phyloP scores from a whole-genome alignment of 73 alveolate genomes.

The Paramecium sonneborni region DNA sequence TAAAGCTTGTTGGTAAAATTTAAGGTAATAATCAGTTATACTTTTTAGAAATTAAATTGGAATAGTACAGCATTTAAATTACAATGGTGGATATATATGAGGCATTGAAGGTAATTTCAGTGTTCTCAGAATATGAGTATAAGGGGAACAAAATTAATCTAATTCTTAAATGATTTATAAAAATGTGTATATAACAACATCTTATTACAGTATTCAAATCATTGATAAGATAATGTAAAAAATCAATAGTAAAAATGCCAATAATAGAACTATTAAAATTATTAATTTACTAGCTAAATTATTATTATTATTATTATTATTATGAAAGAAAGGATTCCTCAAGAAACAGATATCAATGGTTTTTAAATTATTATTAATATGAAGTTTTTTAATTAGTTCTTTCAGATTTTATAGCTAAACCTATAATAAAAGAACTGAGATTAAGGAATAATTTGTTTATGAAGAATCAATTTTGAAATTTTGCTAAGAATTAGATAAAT shows the following conservation, averaged over 20 bases:
- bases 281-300: not conserved
- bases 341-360: constrained; percentile 14
- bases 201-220: not conserved
- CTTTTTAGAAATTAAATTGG: not conserved
- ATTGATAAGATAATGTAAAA: not conserved
- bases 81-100: not conserved
- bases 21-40: not conserved
- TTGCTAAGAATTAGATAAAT: constrained; percentile 41
- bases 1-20: constrained; percentile 20
- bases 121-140: constrained; percentile 18
- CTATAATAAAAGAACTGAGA: not conserved
- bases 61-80: not conserved
- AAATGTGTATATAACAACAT: not conserved
- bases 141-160: constrained; percentile 16
- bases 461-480: constrained; percentile 10
- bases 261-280: not conserved
- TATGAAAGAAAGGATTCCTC: not conserved
- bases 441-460: not conserved
- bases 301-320: not conserved
- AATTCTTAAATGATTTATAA: constrained; percentile 1
- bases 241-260: not conserved
- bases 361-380: constrained; percentile 26
- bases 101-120: constrained; percentile 23
- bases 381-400: not conserved
- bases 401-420: not conserved